Evolutionary conservation across 1,284 basidiomycete species (phyloP), one percentile per base, ranked within the genome.

Genomic region (Heterobasidion annosum): DNA sequence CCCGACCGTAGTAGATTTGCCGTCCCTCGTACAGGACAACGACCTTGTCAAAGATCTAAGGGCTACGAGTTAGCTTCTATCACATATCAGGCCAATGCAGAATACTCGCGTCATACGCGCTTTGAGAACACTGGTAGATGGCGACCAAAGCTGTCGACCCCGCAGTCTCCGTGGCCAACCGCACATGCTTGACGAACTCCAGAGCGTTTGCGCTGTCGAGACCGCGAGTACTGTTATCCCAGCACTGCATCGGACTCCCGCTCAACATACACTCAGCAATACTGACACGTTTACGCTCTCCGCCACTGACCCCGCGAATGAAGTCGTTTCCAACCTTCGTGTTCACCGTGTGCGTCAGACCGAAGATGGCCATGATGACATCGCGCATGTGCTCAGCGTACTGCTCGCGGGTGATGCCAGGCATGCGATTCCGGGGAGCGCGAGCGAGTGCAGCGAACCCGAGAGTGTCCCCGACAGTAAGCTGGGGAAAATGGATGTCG

Each of bases 1-100:
- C 77, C 7, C 82, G 80, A 5, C 93, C 93, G 65, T 83, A 92
- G 76, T 83, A 95, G 43, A 91, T 88, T 65, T 91, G 85, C 54
- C 82, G 85, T 9, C 93, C 93, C 66, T 91, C 74, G 68, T 92
- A 83, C 52, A 96, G 73, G 19, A 96, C 80, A 51, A 73, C 68
- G 37, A 82, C 50, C 50, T 51, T 44, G 18, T 51, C 50, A 15
- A 51, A 51, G 12, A 51, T 32, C 50, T 51, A 18, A 8, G 13
- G 10, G 10, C 8, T 0, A 35, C 16, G 12, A 7, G 8, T 50
- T 8, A 40, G 50, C 10, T 34, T 16, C 13, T 18, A n/a, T 10
- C 6, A 10, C 0, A 10, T 16, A 34, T 8, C 37, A 43, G 7
- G 8, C 25, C 25, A 51, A 32, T 10, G 37, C 12, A 13, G 16